phyloP scores from a whole-genome alignment of 2,329 filamentous ascomycete genomes.

The Calonectria henricotiae region DNA sequence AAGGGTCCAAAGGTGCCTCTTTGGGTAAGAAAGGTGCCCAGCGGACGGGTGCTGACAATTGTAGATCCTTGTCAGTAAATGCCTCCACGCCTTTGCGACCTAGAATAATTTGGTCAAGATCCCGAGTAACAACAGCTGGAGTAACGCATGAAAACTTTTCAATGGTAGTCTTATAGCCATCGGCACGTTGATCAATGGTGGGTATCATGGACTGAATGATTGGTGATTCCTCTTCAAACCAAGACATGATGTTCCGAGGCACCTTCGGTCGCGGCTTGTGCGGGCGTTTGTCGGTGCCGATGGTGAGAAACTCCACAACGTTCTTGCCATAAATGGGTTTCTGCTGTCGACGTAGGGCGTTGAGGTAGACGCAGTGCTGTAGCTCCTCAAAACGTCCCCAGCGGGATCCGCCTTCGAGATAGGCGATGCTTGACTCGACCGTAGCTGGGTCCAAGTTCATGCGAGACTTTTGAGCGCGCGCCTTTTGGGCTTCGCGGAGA shows the following conservation, averaged over 20 bases:
- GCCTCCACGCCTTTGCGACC: slow-evolving; percentile 73
- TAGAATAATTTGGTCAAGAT: slow-evolving; percentile 79
- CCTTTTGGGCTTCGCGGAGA: slow-evolving; percentile 80
- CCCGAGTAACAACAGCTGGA: slow-evolving; percentile 87
- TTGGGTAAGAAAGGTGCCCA: slow-evolving; percentile 73
- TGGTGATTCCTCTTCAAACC: slow-evolving; percentile 81
- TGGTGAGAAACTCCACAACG: slow-evolving; percentile 81
- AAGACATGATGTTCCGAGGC: slow-evolving; percentile 77
- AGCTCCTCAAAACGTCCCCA: slow-evolving; percentile 84
- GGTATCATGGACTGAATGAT: slow-evolving; percentile 79
- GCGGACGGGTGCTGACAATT: slow-evolving; percentile 71
- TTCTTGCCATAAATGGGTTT: slow-evolving; percentile 86
- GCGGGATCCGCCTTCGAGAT: slow-evolving; percentile 80
- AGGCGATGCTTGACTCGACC: slow-evolving; percentile 79
- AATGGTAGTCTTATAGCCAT: slow-evolving; percentile 81
- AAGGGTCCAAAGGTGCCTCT: slow-evolving; percentile 79
- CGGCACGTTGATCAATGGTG: slow-evolving; percentile 81
- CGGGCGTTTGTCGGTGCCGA: slow-evolving; percentile 74
- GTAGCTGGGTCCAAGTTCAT: slow-evolving; percentile 76
- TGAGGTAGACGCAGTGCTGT: slow-evolving; percentile 85
- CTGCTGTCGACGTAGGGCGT: slow-evolving; percentile 85
- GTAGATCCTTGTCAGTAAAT: slow-evolving; percentile 72
- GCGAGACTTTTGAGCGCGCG: slow-evolving; percentile 71
- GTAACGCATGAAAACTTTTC: slow-evolving; percentile 94
- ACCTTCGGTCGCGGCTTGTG: slow-evolving; percentile 74